Conservation (phyloP, 2,329 filamentous ascomycete species). For the Sclerotinia spermophila region DNA sequence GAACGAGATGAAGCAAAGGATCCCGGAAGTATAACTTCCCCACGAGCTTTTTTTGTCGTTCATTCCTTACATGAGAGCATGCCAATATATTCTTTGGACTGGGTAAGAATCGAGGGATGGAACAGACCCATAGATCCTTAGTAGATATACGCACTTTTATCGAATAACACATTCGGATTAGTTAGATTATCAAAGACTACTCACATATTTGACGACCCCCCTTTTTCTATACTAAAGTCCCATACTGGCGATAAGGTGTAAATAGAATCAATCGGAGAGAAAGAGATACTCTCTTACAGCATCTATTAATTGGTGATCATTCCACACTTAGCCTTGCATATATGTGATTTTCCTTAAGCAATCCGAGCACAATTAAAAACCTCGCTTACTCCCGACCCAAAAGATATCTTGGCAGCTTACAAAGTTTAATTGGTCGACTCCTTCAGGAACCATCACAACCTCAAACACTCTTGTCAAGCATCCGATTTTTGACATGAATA, state of each 20-base stretch:
- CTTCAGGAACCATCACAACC: slow-evolving; percentile 8
- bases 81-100: not conserved
- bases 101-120: not conserved
- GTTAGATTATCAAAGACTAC: not conserved
- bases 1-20: not conserved
- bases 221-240: not conserved
- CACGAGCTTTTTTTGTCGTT: not conserved
- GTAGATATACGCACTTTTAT: not conserved
- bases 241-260: not conserved
- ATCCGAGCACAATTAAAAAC: not conserved
- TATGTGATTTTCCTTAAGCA: slow-evolving; percentile 6
- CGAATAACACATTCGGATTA: not conserved
- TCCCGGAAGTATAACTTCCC: not conserved
- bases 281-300: not conserved
- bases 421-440: slow-evolving; percentile 10
- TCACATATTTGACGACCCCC: not conserved
- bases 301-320: not conserved
- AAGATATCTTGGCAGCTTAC: not conserved
- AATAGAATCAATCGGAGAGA: not conserved
- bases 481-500: slow-evolving; percentile 2
- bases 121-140: not conserved
- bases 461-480: slow-evolving; percentile 10
- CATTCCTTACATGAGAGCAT: not conserved
- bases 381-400: slow-evolving; percentile 4
- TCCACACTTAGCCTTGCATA: not conserved